Evolutionary conservation across 768 basidiomycete species (phyloP).

Genomic region (Russula brevipes): DNA sequence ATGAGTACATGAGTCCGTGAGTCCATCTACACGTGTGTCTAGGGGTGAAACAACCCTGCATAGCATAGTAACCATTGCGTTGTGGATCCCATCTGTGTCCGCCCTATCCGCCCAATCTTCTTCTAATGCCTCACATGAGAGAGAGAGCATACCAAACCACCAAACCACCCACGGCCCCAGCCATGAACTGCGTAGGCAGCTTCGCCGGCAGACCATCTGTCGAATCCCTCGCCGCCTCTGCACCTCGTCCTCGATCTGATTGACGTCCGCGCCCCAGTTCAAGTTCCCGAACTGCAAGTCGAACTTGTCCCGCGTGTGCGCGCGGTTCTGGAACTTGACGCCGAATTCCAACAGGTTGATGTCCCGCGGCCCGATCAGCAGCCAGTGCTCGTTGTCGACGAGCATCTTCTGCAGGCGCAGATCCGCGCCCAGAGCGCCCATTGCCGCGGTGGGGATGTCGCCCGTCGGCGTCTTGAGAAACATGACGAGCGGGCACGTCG

Average conservation of each 20-base stretch:
- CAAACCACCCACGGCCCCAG: conserved; percentile 20
- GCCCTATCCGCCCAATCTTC: too few relatives aligned
- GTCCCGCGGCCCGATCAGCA: conserved; percentile 5
- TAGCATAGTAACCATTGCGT: too few relatives aligned
- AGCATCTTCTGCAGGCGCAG: conserved; percentile 7
- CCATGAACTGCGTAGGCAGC: conserved; percentile 25
- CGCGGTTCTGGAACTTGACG: conserved; percentile 7
- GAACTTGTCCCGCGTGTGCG: conserved; percentile 2
- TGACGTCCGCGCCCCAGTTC: conserved; percentile 17
- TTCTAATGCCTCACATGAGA: conserved; percentile 6
- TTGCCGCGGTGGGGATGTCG: conserved; percentile 6
- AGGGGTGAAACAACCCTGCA: too few relatives aligned
- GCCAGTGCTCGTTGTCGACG: conserved; percentile 19
- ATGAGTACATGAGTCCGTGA: too few relatives aligned
- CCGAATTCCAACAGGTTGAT: conserved; percentile 8
- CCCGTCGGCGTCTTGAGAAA: conserved; percentile 13
- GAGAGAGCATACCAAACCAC: conserved; percentile 22
- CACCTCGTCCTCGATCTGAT: conserved; percentile 18
- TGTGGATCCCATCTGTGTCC: too few relatives aligned
- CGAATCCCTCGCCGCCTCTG: not conserved
- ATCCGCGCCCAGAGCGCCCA: not conserved
- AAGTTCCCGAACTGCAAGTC: conserved; percentile 8
- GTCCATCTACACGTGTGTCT: too few relatives aligned
- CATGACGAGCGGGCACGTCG: conserved; percentile 12
- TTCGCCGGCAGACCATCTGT: not conserved